These are phyloP conservation scores for Endocalyx cinctus DNA, from an alignment of 2,329 filamentous ascomycete genomes.

Conservation along the genomic window DNA sequence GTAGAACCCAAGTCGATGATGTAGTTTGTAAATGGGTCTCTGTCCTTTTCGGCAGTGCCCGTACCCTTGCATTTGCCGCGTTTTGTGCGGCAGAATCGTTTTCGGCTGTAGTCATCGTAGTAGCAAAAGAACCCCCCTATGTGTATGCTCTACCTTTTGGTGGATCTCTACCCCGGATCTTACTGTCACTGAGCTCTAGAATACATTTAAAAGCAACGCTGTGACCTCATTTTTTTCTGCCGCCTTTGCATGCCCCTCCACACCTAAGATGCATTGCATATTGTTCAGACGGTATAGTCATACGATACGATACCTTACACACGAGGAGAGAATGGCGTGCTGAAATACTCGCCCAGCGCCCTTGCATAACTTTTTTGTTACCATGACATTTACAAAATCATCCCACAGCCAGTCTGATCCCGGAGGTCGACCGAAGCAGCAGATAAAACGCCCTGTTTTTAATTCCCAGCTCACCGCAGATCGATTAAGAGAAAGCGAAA, in stretches of 20 bases:
- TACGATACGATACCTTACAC: too few species aligned
- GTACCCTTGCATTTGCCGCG: constrained; percentile 1
- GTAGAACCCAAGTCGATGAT: constrained; percentile 5
- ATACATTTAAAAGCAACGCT: constrained; percentile 10
- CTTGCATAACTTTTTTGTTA: constrained; percentile 3
- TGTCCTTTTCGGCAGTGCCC: constrained; percentile 2
- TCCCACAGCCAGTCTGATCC: constrained; percentile 14
- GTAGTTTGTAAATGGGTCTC: constrained; percentile 4
- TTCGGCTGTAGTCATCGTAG: too few species aligned
- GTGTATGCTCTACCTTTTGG: too few species aligned
- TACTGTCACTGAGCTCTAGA: too few species aligned
- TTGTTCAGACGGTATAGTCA: too few species aligned
- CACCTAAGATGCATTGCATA: background rate
- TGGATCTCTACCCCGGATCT: too few species aligned
- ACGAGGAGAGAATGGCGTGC: too few species aligned
- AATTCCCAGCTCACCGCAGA: constrained; percentile 48
- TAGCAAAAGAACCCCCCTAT: too few species aligned
- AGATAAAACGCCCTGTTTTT: constrained; percentile 39
- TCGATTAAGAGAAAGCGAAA: constrained; percentile 45
- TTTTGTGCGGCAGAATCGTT: too few species aligned
- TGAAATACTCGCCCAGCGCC: too few species aligned
- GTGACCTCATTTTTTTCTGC: constrained; percentile 21
- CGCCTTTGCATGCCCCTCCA: constrained; percentile 8
- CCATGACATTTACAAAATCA: constrained; percentile 19
- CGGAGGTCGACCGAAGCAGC: constrained; percentile 9